Percentiles rank a stretch among this genome's conserved stretches.
These are phyloP conservation scores for Rhynchospora pubera DNA, from an alignment of 176 grass and related monocot species.

Conservation along the genomic window DNA sequence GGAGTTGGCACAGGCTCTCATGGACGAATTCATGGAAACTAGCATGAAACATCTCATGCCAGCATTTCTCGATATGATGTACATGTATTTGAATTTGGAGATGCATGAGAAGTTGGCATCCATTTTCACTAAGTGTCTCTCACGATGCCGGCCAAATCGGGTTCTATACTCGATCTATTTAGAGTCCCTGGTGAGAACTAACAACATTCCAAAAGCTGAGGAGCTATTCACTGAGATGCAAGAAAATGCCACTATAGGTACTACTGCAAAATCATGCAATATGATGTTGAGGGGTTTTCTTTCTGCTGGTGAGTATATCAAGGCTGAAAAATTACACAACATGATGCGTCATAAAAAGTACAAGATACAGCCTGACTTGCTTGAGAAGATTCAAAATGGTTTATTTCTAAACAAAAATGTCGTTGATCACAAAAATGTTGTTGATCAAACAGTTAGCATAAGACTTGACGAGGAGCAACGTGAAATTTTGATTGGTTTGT, in stretches of 20 bases:
- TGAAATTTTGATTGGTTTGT: slow-evolving; percentile 86
- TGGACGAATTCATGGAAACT: slow-evolving; percentile 65
- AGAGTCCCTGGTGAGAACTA: slow-evolving; percentile 57
- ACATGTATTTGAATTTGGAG: slow-evolving; percentile 68
- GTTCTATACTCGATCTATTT: slow-evolving; percentile 72
- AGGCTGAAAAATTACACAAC: slow-evolving; percentile 77
- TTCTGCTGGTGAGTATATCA: slow-evolving; percentile 51
- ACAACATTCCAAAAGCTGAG: slow-evolving; percentile 57
- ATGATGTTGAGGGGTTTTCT: slow-evolving; percentile 75
- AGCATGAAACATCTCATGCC: slow-evolving; percentile 89
- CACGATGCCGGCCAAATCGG: slow-evolving; percentile 64
- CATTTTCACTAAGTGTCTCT: slow-evolving; percentile 61
- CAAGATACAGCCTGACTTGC: slow-evolving; percentile 36
- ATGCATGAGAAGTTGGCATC: slow-evolving; percentile 71
- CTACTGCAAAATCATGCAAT: slow-evolving; percentile 73
- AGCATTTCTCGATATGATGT: slow-evolving; percentile 69
- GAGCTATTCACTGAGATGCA: slow-evolving; percentile 84
- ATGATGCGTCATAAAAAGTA: slow-evolving; percentile 89
- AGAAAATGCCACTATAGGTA: slow-evolving; percentile 63
- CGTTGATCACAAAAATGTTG: slow-evolving; percentile 13
- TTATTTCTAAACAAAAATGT: slow-evolving; percentile 53
- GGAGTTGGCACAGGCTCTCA: slow-evolving; percentile 50
- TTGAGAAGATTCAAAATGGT: slow-evolving; percentile 70
- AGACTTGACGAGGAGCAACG: slow-evolving; percentile 77
- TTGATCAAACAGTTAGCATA: slow-evolving; percentile 58